These are phyloP conservation scores for Tolypocladium guangdongense DNA, from an alignment of 2,329 filamentous ascomycete genomes.

Conservation along the genomic window DNA sequence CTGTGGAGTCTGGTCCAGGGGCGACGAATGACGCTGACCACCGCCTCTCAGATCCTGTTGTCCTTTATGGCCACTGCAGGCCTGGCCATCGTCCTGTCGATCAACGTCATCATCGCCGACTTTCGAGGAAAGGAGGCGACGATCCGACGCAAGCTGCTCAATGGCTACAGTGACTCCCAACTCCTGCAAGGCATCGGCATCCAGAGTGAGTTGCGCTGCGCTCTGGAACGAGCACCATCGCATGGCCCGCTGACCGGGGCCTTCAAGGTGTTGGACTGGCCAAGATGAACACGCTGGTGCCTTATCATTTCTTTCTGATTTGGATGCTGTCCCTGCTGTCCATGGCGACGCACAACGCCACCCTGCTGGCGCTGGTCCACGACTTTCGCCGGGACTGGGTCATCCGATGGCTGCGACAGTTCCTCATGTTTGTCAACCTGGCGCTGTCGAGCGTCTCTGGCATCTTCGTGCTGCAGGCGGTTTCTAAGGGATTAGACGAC, in stretches of 20 bases:
- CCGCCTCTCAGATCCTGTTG: conserved; percentile 38
- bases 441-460: conserved; percentile 45
- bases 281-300: conserved; percentile 45
- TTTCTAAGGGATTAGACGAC: conserved; percentile 38
- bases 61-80: conserved; percentile 56
- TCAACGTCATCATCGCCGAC: conserved; percentile 46
- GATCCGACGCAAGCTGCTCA: conserved; percentile 52
- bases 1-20: background rate
- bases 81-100: conserved; percentile 43
- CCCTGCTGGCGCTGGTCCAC: conserved; percentile 52
- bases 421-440: conserved; percentile 56
- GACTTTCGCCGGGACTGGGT: conserved; percentile 59
- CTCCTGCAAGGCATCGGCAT: conserved; percentile 60
- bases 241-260: background rate
- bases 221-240: background rate
- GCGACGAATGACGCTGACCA: background rate
- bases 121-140: conserved; percentile 34
- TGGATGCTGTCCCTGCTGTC: conserved; percentile 57
- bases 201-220: conserved; percentile 28
- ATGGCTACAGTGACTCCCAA: conserved; percentile 56
- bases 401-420: conserved; percentile 52
- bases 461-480: conserved; percentile 43
- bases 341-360: conserved; percentile 54
- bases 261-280: conserved; percentile 40
- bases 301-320: conserved; percentile 62